Conservation (phyloP, 306 rosid genomes). For the Comarum palustre region DNA sequence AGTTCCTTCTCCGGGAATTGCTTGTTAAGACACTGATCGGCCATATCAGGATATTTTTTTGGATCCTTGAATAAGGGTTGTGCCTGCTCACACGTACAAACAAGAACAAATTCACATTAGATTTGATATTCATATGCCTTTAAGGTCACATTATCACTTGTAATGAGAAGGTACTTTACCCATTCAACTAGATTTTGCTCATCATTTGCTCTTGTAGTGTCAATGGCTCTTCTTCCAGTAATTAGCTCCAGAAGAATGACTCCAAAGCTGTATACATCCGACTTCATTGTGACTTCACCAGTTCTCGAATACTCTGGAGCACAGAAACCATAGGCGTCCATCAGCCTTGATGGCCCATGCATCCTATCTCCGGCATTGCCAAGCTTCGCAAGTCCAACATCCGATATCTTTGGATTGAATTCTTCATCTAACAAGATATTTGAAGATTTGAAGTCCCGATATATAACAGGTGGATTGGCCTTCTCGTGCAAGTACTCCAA, state of each 20-base stretch:
- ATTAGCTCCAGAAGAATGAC: slow-evolving; percentile 82
- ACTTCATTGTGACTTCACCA: slow-evolving; percentile 63
- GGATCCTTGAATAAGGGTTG: slow-evolving; percentile 74
- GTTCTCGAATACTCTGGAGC: slow-evolving; percentile 79
- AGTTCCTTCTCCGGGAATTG: slow-evolving; percentile 75
- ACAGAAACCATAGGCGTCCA: slow-evolving; percentile 81
- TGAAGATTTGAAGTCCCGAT: slow-evolving; percentile 64
- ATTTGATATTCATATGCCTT: background rate
- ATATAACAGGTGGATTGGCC: slow-evolving; percentile 72
- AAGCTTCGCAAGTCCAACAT: slow-evolving; percentile 65
- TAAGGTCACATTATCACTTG: background rate
- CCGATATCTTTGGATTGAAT: slow-evolving; percentile 65
- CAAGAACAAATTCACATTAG: background rate
- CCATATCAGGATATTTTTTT: slow-evolving; percentile 66
- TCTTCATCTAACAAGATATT: slow-evolving; percentile 68
- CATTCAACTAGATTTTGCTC: slow-evolving; percentile 91
- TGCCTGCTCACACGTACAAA: slow-evolving; percentile 46
- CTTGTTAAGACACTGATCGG: slow-evolving; percentile 55
- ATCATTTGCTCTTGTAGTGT: slow-evolving; percentile 55
- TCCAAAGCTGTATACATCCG: slow-evolving; percentile 85
- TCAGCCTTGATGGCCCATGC: slow-evolving; percentile 59
- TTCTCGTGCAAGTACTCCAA: slow-evolving; percentile 82
- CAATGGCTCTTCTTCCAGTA: slow-evolving; percentile 75
- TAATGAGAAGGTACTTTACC: slow-evolving; percentile 37
- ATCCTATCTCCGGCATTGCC: slow-evolving; percentile 49